These are phyloP conservation scores for Dendrothele bispora DNA, from an alignment of 768 basidiomycete genomes.

Conservation along the genomic window DNA sequence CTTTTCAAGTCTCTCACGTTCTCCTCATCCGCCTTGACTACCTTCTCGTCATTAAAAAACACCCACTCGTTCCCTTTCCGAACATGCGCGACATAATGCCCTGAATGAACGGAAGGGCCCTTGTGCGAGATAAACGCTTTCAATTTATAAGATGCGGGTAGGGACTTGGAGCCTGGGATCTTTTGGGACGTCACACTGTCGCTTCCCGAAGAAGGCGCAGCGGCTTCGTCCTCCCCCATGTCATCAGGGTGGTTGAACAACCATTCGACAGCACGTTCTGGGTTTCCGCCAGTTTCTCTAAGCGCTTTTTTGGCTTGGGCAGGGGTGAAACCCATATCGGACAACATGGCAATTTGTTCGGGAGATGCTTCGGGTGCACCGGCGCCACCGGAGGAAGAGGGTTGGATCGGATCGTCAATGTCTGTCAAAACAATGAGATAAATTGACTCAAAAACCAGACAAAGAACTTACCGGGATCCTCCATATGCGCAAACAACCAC, in stretches of 20 bases:
- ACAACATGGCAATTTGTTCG: constrained; percentile 72
- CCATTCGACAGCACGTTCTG: constrained; percentile 94
- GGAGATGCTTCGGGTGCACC: constrained; percentile 55
- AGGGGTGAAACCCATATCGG: constrained; percentile 90
- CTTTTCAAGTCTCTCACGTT: constrained; percentile 80
- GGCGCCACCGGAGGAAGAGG: constrained; percentile 20
- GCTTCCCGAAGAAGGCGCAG: constrained; percentile 14
- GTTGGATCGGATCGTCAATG: constrained; percentile 77
- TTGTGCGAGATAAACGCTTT: constrained; percentile 98
- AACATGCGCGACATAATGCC: constrained; percentile 89
- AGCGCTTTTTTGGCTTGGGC: constrained; percentile 87
- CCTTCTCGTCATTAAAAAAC: constrained; percentile 95
- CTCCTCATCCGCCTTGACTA: constrained; percentile 82
- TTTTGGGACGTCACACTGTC: not conserved
- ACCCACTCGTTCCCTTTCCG: constrained; percentile 70
- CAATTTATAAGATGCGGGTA: constrained; percentile 79
- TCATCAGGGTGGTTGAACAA: constrained; percentile 93
- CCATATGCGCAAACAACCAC: constrained; percentile 95
- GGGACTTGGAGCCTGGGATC: constrained; percentile 47
- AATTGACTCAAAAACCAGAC: not conserved
- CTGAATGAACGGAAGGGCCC: constrained; percentile 92
- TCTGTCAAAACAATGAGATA: constrained; percentile 43
- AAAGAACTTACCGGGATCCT: constrained; percentile 70
- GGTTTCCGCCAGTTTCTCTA: constrained; percentile 71
- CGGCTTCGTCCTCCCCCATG: constrained; percentile 54